These are phyloP conservation scores for Schwanniomyces polymorphus DNA, from an alignment of 805 yeast genomes.

Conservation along the genomic window DNA sequence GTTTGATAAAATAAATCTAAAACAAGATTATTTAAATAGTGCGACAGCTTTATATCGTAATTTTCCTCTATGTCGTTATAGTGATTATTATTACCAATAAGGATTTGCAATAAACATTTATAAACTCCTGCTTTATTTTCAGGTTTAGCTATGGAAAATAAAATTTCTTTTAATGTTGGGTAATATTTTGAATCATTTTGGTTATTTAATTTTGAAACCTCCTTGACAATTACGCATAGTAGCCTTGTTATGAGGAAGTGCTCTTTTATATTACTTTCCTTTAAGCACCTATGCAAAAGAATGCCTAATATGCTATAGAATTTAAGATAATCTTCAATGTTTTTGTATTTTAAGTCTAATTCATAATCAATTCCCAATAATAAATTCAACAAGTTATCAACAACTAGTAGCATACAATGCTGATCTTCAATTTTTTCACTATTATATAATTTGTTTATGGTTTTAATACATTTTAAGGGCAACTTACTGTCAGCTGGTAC, in stretches of 20 bases:
- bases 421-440: neutral
- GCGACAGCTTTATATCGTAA: neutral
- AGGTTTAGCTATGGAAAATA: neutral
- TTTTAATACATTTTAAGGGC: neutral
- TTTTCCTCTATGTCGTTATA: neutral
- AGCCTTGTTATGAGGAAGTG: neutral
- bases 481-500: neutral
- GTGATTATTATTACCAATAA: neutral
- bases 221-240: neutral
- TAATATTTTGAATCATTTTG: neutral
- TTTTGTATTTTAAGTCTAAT: neutral
- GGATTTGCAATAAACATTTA: neutral
- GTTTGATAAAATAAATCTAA: conserved; percentile 14
- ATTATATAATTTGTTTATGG: neutral
- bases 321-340: neutral
- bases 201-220: neutral
- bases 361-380: neutral
- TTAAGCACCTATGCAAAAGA: neutral
- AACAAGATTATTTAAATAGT: conserved; percentile 11
- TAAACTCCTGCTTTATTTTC: neutral
- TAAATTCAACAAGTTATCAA: neutral
- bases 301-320: neutral
- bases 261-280: neutral
- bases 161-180: neutral
- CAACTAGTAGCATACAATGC: neutral